Conservation (phyloP, 2,329 filamentous ascomycete species). For the Paramyrothecium sp. region DNA sequence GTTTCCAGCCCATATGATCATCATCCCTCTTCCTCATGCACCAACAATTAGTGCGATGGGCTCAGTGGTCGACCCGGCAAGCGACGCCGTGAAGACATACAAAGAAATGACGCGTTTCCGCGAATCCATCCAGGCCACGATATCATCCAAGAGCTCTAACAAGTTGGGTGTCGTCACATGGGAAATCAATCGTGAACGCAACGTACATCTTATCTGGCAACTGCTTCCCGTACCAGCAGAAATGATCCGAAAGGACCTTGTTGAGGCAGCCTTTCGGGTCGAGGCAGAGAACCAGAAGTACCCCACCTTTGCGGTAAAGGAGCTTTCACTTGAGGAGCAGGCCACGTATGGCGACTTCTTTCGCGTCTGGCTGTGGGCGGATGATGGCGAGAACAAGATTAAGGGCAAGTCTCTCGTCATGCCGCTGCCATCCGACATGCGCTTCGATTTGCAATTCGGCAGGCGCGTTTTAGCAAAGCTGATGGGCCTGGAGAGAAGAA, state of each 20-base stretch:
- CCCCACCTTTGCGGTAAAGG: conserved; percentile 47
- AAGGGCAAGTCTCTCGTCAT: conserved; percentile 69
- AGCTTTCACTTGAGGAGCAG: conserved; percentile 49
- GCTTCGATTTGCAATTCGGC: conserved; percentile 90
- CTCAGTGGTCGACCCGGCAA: conserved; percentile 46
- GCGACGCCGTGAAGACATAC: conserved; percentile 60
- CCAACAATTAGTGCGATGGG: conserved; percentile 71
- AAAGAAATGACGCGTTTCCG: conserved; percentile 84
- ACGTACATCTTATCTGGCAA: conserved; percentile 94
- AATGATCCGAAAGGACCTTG: conserved; percentile 68
- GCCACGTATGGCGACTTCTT: conserved; percentile 66
- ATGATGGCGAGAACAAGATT: conserved; percentile 51
- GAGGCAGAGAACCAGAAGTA: conserved; percentile 74
- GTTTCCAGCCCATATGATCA: conserved; percentile 85
- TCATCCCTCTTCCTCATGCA: conserved; percentile 83
- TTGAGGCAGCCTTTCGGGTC: conserved; percentile 86
- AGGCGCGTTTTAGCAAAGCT: conserved; percentile 86
- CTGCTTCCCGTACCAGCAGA: conserved; percentile 74
- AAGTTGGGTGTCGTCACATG: conserved; percentile 83
- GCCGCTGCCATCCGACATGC: conserved; percentile 66
- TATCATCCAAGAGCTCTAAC: conserved; percentile 52
- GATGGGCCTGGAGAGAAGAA: conserved; percentile 73
- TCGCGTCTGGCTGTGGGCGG: conserved; percentile 76
- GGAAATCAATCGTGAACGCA: conserved; percentile 80
- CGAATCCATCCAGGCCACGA: conserved; percentile 74